These are phyloP conservation scores for Cladophialophora exuberans DNA, from an alignment of 2,329 filamentous ascomycete species.

Conservation along the genomic window DNA sequence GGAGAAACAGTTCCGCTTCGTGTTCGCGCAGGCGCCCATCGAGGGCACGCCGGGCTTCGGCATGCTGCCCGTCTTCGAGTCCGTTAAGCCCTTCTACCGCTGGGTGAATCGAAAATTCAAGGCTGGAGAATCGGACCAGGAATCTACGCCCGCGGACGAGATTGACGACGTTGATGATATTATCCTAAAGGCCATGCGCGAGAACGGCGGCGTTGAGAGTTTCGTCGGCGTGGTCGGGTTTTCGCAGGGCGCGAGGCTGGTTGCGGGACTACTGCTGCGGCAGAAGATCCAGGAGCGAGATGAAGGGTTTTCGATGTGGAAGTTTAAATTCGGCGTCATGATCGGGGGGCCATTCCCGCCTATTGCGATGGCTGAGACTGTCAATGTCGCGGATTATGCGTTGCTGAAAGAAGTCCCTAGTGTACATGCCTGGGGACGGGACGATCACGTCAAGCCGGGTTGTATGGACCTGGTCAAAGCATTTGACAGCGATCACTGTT, in stretches of 20 bases:
- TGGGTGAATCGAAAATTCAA: constrained; percentile 38
- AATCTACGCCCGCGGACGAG: constrained; percentile 26
- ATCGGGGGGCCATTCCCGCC: constrained; percentile 35
- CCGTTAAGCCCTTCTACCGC: constrained; percentile 40
- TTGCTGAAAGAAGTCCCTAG: constrained; percentile 29
- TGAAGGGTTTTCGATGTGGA: constrained; percentile 14
- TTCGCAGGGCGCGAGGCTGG: constrained; percentile 40
- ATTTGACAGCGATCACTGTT: constrained; percentile 32
- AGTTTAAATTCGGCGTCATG: constrained; percentile 33
- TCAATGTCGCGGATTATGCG: constrained; percentile 24
- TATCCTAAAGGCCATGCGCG: constrained; percentile 29
- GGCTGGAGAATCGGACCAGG: constrained; percentile 25
- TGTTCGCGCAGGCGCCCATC: constrained; percentile 41
- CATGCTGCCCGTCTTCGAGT: constrained; percentile 43
- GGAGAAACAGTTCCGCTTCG: constrained; percentile 40
- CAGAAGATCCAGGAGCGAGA: constrained; percentile 31
- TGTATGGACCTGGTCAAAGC: constrained; percentile 25
- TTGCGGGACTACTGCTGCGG: constrained; percentile 34
- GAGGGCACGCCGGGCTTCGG: constrained; percentile 39
- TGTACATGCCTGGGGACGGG: constrained; percentile 35
- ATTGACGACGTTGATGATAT: constrained; percentile 27
- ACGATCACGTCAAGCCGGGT: constrained; percentile 33
- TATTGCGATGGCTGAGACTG: constrained; percentile 23
- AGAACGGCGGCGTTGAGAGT: constrained; percentile 29
- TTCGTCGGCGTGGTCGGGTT: constrained; percentile 43